These are phyloP conservation scores for Leersia perrieri DNA, from an alignment of 176 grass and related monocot species.

Conservation along the genomic window DNA sequence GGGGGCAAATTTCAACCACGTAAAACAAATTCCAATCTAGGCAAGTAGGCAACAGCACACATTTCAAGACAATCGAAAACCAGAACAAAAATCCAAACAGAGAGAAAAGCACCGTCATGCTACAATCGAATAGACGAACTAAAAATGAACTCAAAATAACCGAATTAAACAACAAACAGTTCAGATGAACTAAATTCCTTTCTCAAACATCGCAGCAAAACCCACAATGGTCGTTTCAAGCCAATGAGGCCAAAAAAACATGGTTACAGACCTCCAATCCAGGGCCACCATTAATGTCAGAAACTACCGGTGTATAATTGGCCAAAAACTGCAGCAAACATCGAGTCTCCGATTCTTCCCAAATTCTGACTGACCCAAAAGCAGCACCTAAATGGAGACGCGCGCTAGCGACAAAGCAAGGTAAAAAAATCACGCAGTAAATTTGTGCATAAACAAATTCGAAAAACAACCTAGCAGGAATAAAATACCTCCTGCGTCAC, in stretches of 20 bases:
- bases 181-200: conserved; percentile 8
- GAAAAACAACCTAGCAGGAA: neutral
- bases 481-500: conserved; percentile 3
- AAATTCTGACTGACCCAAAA: conserved; percentile 14
- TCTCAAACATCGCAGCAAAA: neutral
- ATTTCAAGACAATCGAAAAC: conserved; percentile 27
- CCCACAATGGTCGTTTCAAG: neutral
- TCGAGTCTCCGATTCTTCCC: conserved; percentile 10
- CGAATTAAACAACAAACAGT: neutral
- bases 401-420: conserved; percentile 9
- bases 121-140: neutral
- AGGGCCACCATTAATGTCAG: conserved; percentile 1
- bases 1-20: neutral
- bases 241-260: neutral
- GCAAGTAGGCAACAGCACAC: neutral
- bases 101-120: neutral
- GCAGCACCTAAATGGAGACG: neutral
- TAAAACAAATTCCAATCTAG: neutral
- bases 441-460: neutral
- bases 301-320: conserved; percentile 16
- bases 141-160: neutral
- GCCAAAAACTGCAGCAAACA: neutral
- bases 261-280: neutral
- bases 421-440: conserved; percentile 5
- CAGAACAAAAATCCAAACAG: neutral